A percentile compares a stretch with the other conserved stretches of the same genome.
These are phyloP conservation scores for Asterophora parasitica DNA, from an alignment of 768 basidiomycete species.

Conservation along the genomic window DNA sequence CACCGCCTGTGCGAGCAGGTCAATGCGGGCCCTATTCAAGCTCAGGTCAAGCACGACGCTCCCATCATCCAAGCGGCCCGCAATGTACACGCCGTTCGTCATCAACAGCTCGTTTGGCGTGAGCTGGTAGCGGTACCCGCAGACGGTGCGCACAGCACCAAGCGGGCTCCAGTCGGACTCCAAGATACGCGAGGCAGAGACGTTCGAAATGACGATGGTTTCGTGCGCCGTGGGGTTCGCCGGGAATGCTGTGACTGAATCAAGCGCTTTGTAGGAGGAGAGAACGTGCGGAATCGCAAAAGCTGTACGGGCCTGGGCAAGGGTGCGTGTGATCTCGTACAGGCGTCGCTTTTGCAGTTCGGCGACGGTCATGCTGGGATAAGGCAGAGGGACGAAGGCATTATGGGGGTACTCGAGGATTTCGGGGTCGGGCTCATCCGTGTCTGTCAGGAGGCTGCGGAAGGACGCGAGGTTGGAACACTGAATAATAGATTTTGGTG, in stretches of 20 bases:
- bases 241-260: slow-evolving; percentile 26
- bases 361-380: slow-evolving; percentile 31
- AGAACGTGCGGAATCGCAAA: slow-evolving; percentile 26
- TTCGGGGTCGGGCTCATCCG: slow-evolving; percentile 13
- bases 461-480: slow-evolving; percentile 36
- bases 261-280: slow-evolving; percentile 20
- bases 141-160: slow-evolving; percentile 30
- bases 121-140: slow-evolving; percentile 34
- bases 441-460: slow-evolving; percentile 21
- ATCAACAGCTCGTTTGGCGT: slow-evolving; percentile 30
- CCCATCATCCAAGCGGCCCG: slow-evolving; percentile 33
- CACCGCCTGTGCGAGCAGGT: slow-evolving; percentile 27
- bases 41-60: slow-evolving; percentile 36
- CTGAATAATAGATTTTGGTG: slow-evolving; percentile 26
- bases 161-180: slow-evolving; percentile 34
- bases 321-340: slow-evolving; percentile 21
- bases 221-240: slow-evolving; percentile 31
- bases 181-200: slow-evolving; percentile 35
- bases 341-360: slow-evolving; percentile 28
- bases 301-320: slow-evolving; percentile 19
- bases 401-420: slow-evolving; percentile 31
- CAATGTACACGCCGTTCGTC: slow-evolving; percentile 34
- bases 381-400: slow-evolving; percentile 35
- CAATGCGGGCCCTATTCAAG: slow-evolving; percentile 25
- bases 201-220: slow-evolving; percentile 33